These are phyloP conservation scores for Chernovozyma sophiae-reginae DNA, from an alignment of 1,139 yeast genomes.

Conservation along the genomic window DNA sequence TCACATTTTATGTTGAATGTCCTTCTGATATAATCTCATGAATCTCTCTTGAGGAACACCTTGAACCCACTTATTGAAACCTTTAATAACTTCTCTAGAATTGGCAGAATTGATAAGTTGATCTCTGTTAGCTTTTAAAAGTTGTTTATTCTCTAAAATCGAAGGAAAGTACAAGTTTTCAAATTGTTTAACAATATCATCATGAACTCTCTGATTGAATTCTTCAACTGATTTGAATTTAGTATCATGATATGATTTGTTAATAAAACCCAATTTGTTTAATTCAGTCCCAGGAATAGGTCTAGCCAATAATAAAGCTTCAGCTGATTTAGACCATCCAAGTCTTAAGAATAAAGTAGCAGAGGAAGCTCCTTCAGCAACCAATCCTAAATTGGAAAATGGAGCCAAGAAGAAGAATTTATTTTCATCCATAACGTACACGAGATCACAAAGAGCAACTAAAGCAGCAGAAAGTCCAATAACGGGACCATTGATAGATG, in stretches of 20 bases:
- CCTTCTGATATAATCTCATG: conserved; percentile 49
- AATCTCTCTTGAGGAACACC: conserved; percentile 77
- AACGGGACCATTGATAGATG: conserved; percentile 84
- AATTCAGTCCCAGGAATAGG: conserved; percentile 64
- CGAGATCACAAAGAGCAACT: conserved; percentile 70
- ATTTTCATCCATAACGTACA: conserved; percentile 60
- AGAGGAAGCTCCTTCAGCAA: conserved; percentile 78
- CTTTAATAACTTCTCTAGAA: conserved; percentile 63
- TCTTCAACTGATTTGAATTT: conserved; percentile 50
- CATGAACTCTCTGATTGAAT: conserved; percentile 53
- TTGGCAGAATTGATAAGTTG: conserved; percentile 48
- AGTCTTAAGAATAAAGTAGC: conserved; percentile 64
- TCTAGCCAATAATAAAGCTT: conserved; percentile 66
- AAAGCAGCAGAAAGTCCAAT: conserved; percentile 77
- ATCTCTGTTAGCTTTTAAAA: conserved; percentile 48
- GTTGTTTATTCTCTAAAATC: conserved; percentile 57
- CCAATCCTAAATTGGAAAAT: conserved; percentile 78
- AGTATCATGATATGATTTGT: conserved; percentile 40
- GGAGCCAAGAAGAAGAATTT: conserved; percentile 67
- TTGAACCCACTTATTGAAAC: conserved; percentile 64
- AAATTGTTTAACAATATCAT: conserved; percentile 44
- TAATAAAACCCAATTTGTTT: conserved; percentile 55
- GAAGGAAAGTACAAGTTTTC: conserved; percentile 55
- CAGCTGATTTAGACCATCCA: conserved; percentile 72
- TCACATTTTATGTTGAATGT: conserved; percentile 59